Conservation (phyloP, 306 rosid species). For the Quercus mongolica region DNA sequence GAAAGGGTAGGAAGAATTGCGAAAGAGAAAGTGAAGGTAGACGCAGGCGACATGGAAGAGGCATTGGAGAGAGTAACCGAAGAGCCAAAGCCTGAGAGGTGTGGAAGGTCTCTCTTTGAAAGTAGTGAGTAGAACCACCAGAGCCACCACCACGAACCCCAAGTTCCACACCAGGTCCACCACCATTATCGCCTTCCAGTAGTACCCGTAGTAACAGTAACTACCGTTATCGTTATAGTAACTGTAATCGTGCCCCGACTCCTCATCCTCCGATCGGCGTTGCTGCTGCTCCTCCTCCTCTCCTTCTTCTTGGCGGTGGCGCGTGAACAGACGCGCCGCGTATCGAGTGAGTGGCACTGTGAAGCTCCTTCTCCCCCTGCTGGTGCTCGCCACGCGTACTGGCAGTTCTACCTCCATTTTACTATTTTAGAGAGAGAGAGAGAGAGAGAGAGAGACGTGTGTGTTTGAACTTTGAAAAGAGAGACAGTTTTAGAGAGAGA, state of each 20-base stretch:
- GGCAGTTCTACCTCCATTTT: slow-evolving; percentile 42
- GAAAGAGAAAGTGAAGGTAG: slow-evolving; percentile 42
- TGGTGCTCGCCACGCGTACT: background rate
- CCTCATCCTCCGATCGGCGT: slow-evolving; percentile 15
- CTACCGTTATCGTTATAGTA: slow-evolving; percentile 8
- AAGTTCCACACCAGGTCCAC: slow-evolving; percentile 74
- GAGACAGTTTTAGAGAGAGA: too few species aligned
- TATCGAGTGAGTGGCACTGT: slow-evolving; percentile 45
- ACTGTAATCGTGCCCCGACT: slow-evolving; percentile 18
- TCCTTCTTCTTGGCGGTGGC: slow-evolving; percentile 37
- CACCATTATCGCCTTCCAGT: slow-evolving; percentile 53
- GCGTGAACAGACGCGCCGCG: slow-evolving; percentile 34
- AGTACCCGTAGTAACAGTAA: slow-evolving; percentile 14
- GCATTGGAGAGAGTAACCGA: slow-evolving; percentile 65
- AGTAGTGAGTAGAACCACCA: slow-evolving; percentile 57
- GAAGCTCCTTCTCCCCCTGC: slow-evolving; percentile 14
- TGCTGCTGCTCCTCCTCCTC: slow-evolving; percentile 2
- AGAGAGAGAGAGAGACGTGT: too few species aligned
- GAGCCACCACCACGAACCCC: slow-evolving; percentile 57
- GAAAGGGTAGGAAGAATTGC: slow-evolving; percentile 6
- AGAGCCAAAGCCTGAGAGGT: slow-evolving; percentile 71
- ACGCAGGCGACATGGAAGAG: slow-evolving; percentile 56
- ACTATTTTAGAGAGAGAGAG: too few species aligned
- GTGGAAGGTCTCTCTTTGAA: slow-evolving; percentile 59
- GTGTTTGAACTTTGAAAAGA: too few species aligned